phyloP scores from a whole-genome alignment of 768 basidiomycete species.

The Russula abietina region DNA sequence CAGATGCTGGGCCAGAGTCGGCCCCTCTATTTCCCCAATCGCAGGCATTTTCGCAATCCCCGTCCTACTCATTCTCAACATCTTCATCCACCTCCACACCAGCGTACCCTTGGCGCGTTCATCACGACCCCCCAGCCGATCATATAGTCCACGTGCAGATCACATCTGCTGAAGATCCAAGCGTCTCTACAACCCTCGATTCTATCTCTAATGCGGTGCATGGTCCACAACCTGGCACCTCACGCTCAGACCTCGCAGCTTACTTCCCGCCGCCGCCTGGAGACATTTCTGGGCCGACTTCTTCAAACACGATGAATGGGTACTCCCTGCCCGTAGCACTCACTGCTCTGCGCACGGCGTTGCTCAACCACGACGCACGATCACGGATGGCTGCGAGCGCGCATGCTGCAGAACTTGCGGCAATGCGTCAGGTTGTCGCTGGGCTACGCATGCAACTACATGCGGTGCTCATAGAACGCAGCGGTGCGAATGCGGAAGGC shows the following conservation, averaged over 20 bases:
- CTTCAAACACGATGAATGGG: neutral
- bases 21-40: neutral
- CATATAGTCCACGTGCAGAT: slow-evolving; percentile 6
- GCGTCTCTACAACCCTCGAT: slow-evolving; percentile 1
- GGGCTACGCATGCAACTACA: slow-evolving; percentile 25
- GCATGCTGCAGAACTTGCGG: slow-evolving; percentile 23
- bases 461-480: slow-evolving; percentile 24
- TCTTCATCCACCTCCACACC: neutral
- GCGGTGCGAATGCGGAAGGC: neutral
- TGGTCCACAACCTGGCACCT: neutral
- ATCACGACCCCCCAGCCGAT: slow-evolving; percentile 7
- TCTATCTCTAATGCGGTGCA: neutral
- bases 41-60: neutral
- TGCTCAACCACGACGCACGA: slow-evolving; percentile 23
- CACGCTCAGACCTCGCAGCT: slow-evolving; percentile 19
- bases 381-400: slow-evolving; percentile 18
- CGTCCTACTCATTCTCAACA: neutral
- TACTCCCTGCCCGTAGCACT: slow-evolving; percentile 12
- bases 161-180: slow-evolving; percentile 1
- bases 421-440: slow-evolving; percentile 23
- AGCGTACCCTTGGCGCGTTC: slow-evolving; percentile 3
- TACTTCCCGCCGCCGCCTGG: slow-evolving; percentile 22
- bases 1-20: slow-evolving; percentile 27
- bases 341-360: slow-evolving; percentile 12
- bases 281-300: neutral